These are phyloP conservation scores for Inga laurina DNA, from an alignment of 306 rosid species.

Conservation along the genomic window DNA sequence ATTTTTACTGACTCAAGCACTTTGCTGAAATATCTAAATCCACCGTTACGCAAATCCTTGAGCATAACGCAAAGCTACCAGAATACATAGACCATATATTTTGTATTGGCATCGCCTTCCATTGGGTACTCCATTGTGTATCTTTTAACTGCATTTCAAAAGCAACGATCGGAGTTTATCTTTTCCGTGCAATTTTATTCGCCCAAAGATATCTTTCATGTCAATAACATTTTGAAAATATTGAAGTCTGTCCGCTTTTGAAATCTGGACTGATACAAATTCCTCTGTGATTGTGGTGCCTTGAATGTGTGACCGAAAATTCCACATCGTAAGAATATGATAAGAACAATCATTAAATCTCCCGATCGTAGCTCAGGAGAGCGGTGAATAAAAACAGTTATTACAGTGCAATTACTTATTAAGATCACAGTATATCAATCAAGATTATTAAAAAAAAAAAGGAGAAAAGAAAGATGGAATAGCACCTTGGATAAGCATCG, in stretches of 20 bases:
- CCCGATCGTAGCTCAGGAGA: not conserved
- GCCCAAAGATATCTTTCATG: not conserved
- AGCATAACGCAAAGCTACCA: not conserved
- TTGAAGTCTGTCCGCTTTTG: not conserved
- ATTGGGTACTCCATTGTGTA: not conserved
- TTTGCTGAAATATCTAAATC: not conserved
- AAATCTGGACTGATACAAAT: not conserved
- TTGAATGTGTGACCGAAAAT: not conserved
- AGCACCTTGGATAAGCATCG: constrained; percentile 76
- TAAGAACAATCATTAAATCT: not conserved
- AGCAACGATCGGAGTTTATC: not conserved
- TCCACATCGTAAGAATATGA: not conserved
- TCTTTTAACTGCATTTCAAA: not conserved
- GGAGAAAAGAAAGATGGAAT: not conserved
- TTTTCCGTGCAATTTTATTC: not conserved
- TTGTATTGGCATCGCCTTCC: not conserved
- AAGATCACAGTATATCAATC: not conserved
- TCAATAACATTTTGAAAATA: not conserved
- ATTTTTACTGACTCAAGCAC: not conserved
- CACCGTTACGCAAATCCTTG: not conserved
- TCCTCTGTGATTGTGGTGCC: not conserved
- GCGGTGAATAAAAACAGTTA: not conserved
- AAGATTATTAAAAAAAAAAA: not conserved
- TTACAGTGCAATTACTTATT: not conserved
- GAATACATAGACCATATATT: not conserved